Evolutionary conservation across 1,284 basidiomycete genomes (phyloP).

Genomic region (Malassezia nana): DNA sequence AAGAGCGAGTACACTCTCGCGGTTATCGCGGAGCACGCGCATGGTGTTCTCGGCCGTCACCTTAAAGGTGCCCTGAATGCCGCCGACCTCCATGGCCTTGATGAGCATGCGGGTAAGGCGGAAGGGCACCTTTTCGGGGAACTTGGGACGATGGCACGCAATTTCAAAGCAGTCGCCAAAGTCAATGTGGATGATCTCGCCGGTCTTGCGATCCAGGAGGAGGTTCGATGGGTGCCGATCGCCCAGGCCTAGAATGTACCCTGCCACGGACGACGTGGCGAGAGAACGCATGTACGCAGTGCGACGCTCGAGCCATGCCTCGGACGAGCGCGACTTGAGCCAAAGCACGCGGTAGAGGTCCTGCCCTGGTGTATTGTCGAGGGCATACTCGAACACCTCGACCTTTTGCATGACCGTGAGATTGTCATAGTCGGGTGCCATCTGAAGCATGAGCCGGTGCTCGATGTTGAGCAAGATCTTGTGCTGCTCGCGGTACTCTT

Average conservation of each 20-base stretch:
- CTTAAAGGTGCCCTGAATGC: slow-evolving; percentile 93
- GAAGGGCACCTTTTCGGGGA: slow-evolving; percentile 98
- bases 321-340: slow-evolving; percentile 88
- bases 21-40: slow-evolving; percentile 89
- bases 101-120: slow-evolving; percentile 95
- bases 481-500: slow-evolving; percentile 53
- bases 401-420: slow-evolving; percentile 92
- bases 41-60: slow-evolving; percentile 94
- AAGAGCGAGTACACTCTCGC: slow-evolving; percentile 94
- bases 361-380: slow-evolving; percentile 97
- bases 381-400: slow-evolving; percentile 96
- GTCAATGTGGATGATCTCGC: slow-evolving; percentile 94
- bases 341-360: slow-evolving; percentile 97
- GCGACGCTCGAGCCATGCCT: slow-evolving; percentile 93
- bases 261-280: slow-evolving; percentile 52
- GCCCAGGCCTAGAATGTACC: slow-evolving; percentile 90
- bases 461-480: slow-evolving; percentile 98
- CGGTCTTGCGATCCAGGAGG: slow-evolving; percentile 79
- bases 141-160: slow-evolving; percentile 67
- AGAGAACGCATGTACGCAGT: slow-evolving; percentile 94
- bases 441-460: slow-evolving; percentile 94
- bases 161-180: slow-evolving; percentile 57
- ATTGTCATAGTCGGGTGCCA: slow-evolving; percentile 98
- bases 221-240: slow-evolving; percentile 96
- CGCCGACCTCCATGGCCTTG: slow-evolving; percentile 93